Evolutionary conservation across 225 moss, liverwort and hornwort species (phyloP).

Genomic region (Takakia lepidozioides): DNA sequence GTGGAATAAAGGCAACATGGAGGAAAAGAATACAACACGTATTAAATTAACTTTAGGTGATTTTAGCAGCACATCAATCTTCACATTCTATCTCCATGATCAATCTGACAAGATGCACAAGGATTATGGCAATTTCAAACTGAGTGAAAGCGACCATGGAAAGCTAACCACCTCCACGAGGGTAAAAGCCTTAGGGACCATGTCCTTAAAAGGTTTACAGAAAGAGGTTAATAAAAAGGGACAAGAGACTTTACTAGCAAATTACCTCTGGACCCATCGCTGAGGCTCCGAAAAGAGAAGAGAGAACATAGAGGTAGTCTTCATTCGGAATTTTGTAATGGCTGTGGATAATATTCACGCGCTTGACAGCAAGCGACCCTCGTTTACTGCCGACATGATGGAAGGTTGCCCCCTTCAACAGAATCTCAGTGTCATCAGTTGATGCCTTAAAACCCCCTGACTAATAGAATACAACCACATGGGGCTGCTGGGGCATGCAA

Average conservation of each 20-base stretch:
- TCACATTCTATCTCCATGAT: background rate
- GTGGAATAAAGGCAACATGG: no score
- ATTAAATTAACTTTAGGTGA: no score
- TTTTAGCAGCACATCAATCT: background rate
- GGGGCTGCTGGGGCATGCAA: background rate
- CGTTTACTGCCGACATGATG: conserved; percentile 35
- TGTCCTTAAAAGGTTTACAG: no score
- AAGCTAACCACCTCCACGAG: no score
- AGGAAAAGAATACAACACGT: no score
- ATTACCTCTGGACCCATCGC: conserved; percentile 22
- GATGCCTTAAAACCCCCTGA: conserved; percentile 11
- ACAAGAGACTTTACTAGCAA: no score
- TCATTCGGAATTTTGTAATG: conserved; percentile 30
- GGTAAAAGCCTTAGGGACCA: no score
- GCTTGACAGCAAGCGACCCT: conserved; percentile 20
- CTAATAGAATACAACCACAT: conserved; percentile 4
- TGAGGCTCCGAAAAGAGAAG: conserved; percentile 25
- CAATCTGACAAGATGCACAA: background rate
- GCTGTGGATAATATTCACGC: conserved; percentile 35
- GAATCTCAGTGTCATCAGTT: conserved; percentile 31
- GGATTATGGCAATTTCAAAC: background rate
- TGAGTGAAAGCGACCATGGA: no score
- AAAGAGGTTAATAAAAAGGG: background rate
- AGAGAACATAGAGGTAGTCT: conserved; percentile 22
- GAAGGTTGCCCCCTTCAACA: conserved; percentile 13